Evolutionary conservation across 2,329 filamentous ascomycete species (phyloP), one percentile per base, ranked within the genome.

Genomic region (Acrocalymma vagum): DNA sequence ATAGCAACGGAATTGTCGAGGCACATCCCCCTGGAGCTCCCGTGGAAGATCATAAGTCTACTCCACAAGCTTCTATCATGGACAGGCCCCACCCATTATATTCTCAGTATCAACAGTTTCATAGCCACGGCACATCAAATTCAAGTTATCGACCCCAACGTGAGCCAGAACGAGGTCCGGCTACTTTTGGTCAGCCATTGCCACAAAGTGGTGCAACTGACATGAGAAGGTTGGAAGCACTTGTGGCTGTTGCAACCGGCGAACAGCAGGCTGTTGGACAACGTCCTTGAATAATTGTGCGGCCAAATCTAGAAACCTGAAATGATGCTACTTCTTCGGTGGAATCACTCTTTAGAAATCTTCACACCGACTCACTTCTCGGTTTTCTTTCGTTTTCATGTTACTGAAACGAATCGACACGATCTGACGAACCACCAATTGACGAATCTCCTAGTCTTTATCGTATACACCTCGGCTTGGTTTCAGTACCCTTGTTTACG

Each of bases 231-330:
- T 66, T 86, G 5, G 80, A 86, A 46, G 81, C 83, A 16, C 74
- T 86, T 7, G 83, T 86, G n/a, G 82, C 83, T 5, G 82, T 85
- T 27, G 83, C 83, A 4, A 85, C 83, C 2, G 79, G 78, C 46
- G 81, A 84, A 60, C 76, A 71, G 24, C 65, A 67, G 41, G 62
- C 60, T 14, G 63, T 67, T 13, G 61, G 57, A 11, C 59, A 65
- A 16, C 61, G 59, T 21, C 58, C 57, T 28, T 55, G 36, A 33
- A 27, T 11, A 10, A 14, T 25, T 20, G 18, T 10, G 9, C 23
- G 23, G 23, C 23, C 8, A 9, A 8, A 14, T 28, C n/a, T 10
- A 14, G 17, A 6, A 6, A 33, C 15, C 10, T 48, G 21, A 42
- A 6, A 27, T 6, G n/a, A 30, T 5, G n/a, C 28, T 18, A 6